These are phyloP conservation scores for Barnettozyma californica DNA, from an alignment of 805 yeast genomes.

Conservation along the genomic window DNA sequence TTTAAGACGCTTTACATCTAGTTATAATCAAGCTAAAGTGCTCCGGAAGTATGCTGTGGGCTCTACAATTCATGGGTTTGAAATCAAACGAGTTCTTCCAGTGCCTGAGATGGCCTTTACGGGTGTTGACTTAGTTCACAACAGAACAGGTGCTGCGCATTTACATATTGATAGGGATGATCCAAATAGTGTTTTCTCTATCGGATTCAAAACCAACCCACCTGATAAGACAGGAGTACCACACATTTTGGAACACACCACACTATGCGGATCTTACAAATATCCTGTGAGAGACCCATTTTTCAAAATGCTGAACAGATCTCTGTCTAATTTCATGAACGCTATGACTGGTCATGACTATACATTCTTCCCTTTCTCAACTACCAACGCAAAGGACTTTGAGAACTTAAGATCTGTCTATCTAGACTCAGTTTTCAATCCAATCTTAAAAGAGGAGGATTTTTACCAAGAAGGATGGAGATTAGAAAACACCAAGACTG, in stretches of 20 bases:
- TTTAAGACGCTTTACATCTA: slow-evolving; percentile 17
- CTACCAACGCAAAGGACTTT: slow-evolving; percentile 81
- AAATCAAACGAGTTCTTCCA: slow-evolving; percentile 54
- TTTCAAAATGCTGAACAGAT: slow-evolving; percentile 92
- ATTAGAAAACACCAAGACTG: slow-evolving; percentile 62
- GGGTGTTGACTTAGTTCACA: slow-evolving; percentile 70
- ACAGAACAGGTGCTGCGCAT: slow-evolving; percentile 69
- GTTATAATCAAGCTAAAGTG: slow-evolving; percentile 29
- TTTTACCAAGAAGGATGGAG: slow-evolving; percentile 98
- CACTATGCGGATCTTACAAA: slow-evolving; percentile 86
- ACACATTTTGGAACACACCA: slow-evolving; percentile 93
- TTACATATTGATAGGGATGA: slow-evolving; percentile 83
- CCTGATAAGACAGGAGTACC: slow-evolving; percentile 96
- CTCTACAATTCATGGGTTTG: slow-evolving; percentile 57
- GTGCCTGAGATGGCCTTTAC: slow-evolving; percentile 79
- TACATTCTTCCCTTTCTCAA: slow-evolving; percentile 93
- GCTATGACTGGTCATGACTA: slow-evolving; percentile 98
- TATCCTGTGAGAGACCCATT: slow-evolving; percentile 97
- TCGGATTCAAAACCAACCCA: slow-evolving; percentile 90
- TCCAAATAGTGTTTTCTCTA: slow-evolving; percentile 79
- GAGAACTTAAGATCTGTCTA: slow-evolving; percentile 82
- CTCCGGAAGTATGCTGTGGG: slow-evolving; percentile 60
- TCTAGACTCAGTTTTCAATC: slow-evolving; percentile 80
- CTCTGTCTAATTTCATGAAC: slow-evolving; percentile 95
- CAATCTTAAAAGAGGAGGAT: slow-evolving; percentile 71